Base-by-base conservation (phyloP, 345 rosid genomes). In the Firmiana major region DNA sequence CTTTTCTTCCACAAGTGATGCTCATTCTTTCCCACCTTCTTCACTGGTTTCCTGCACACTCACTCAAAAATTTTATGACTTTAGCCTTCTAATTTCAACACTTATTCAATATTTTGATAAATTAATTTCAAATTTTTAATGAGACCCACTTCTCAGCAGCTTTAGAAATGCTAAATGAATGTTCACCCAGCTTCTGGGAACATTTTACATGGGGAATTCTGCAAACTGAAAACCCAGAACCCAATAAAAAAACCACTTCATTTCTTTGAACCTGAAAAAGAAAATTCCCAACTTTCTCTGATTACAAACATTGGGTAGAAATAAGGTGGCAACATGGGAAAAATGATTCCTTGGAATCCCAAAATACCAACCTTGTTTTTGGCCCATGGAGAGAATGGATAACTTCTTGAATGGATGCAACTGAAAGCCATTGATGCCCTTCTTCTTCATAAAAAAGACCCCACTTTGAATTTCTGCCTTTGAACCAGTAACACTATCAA, bases 1-100 rank as follows among this genome's bases (percentile, higher is more conserved):
- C 86, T 89, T 82, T 84, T 93, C 89, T 88, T 87, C 97, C 96
- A 93, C 83, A 90, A 81, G 77, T 89, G 97, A 6, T 88, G 92
- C 78, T 88, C 90, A 78, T 45, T 80, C 81, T 84, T 88, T 72
- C 88, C 85, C 12, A 57, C 83, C 57, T 90, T 90, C 82, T 78
- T 85, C 67, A 80, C 63, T 24, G 65, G 74, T 71, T 81, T 87
- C 73, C 94, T 90, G 83, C 76, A 81, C 11, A 16, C 55, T 73
- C 11, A 16, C 55, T 73, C 22, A 40, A 65, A 54, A 38, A 5
- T 9, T 66, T 15, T 3, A 55, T 65, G 16, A 42, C 54, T 40
- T 73, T 58, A 15, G 65, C 21, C 12, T 16, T 63, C 38, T 46
- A 64, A 12, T 64, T 26, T 63, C 36, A 67, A 71, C 3, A 58